These are phyloP conservation scores for Pelargonium hybrid DNA, from an alignment of 441 rosid genomes.

Conservation along the genomic window DNA sequence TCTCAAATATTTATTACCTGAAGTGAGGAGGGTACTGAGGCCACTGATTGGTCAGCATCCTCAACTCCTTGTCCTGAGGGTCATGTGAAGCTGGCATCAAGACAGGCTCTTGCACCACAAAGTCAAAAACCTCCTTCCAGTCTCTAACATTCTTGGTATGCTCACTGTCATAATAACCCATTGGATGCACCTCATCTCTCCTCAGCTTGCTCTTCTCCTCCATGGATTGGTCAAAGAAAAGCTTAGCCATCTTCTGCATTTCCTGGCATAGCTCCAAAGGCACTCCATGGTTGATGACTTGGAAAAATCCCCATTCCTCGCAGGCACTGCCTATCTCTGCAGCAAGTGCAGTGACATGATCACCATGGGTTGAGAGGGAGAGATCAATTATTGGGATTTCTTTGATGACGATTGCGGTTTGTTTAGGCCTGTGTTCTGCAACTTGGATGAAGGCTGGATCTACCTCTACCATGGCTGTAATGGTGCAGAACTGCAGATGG, in stretches of 20 bases:
- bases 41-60: conserved; percentile 44
- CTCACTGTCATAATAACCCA: conserved; percentile 25
- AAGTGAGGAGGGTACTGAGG: conserved; percentile 34
- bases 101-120: conserved; percentile 21
- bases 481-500: no score
- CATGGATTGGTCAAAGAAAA: conserved; percentile 16
- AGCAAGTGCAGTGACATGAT: neutral
- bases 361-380: neutral
- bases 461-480: neutral
- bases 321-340: conserved; percentile 17
- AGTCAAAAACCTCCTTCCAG: conserved; percentile 27
- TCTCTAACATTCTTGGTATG: conserved; percentile 27
- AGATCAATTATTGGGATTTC: conserved; percentile 12
- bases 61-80: conserved; percentile 32
- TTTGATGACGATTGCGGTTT: neutral
- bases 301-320: conserved; percentile 24
- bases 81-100: conserved; percentile 22
- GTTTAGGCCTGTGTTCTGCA: neutral
- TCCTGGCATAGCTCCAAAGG: conserved; percentile 16
- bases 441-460: neutral
- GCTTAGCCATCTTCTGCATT: conserved; percentile 14
- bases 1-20: conserved; percentile 19
- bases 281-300: conserved; percentile 22
- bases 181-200: conserved; percentile 23
- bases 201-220: conserved; percentile 24